Evolutionary conservation across 202 grass and related monocot genomes (phyloP).

Genomic region (Tripidium arundinaceum): DNA sequence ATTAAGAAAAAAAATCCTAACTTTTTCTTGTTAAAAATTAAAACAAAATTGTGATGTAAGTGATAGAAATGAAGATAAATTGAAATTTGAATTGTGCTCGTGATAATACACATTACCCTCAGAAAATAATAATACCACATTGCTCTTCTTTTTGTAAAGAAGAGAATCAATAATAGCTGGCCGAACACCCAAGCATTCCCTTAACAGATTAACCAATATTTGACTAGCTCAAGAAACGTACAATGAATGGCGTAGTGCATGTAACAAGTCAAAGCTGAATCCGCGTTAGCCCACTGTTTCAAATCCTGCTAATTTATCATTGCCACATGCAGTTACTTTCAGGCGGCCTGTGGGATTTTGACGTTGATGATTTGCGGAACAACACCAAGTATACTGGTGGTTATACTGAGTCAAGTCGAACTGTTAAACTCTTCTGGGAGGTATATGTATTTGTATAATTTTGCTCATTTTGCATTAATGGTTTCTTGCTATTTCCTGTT

Average conservation of each 20-base stretch:
- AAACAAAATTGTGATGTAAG: background rate
- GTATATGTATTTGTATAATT: constrained; percentile 34
- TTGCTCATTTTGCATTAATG: constrained; percentile 19
- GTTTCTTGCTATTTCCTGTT: background rate
- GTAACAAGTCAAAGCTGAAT: background rate
- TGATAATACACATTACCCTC: too few species aligned
- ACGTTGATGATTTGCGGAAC: constrained; percentile 78
- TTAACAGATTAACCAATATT: background rate
- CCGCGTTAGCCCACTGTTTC: background rate
- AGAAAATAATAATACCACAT: background rate
- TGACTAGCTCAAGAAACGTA: background rate
- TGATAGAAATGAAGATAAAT: background rate
- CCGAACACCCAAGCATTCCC: background rate
- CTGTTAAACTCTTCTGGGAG: constrained; percentile 97
- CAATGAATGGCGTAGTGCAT: background rate
- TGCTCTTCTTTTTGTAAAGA: background rate
- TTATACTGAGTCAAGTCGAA: constrained; percentile 84
- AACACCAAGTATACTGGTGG: constrained; percentile 96
- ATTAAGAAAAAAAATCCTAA: constrained; percentile 7
- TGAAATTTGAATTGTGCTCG: background rate
- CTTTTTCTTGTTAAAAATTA: background rate
- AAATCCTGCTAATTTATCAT: constrained; percentile 30
- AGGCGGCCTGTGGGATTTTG: constrained; percentile 79
- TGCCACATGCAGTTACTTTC: constrained; percentile 71
- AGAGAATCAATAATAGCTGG: background rate